These are phyloP conservation scores for Artomyces pyxidatus DNA, from an alignment of 768 basidiomycete genomes.

Conservation along the genomic window DNA sequence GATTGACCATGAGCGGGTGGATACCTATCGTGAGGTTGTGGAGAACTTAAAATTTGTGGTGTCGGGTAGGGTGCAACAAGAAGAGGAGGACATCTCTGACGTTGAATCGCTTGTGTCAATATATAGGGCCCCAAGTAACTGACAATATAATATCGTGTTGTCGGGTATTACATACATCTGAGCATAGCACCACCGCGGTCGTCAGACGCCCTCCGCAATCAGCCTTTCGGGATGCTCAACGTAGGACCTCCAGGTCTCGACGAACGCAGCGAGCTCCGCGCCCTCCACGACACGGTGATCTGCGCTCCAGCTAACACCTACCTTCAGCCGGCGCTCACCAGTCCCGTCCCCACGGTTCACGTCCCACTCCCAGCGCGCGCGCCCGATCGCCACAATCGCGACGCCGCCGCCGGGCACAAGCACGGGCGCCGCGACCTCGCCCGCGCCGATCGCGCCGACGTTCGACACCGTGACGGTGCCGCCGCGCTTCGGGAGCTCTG, in stretches of 20 bases:
- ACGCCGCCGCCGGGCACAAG: slow-evolving; percentile 78
- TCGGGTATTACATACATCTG: too few species aligned
- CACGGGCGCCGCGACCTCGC: slow-evolving; percentile 64
- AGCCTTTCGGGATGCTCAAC: slow-evolving; percentile 69
- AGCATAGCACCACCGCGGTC: too few species aligned
- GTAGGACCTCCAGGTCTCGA: slow-evolving; percentile 76
- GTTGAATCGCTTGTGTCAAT: too few species aligned
- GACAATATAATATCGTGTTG: too few species aligned
- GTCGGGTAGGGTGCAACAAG: too few species aligned
- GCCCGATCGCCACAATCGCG: slow-evolving; percentile 76
- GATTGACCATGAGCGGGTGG: too few species aligned
- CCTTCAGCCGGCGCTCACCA: slow-evolving; percentile 47
- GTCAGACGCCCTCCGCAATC: slow-evolving; percentile 43
- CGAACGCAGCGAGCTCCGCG: slow-evolving; percentile 82
- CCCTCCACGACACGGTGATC: slow-evolving; percentile 87
- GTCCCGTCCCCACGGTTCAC: slow-evolving; percentile 41
- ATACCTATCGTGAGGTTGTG: too few species aligned
- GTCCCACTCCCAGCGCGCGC: slow-evolving; percentile 73
- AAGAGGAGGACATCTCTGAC: too few species aligned
- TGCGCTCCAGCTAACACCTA: slow-evolving; percentile 74
- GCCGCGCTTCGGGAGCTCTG: slow-evolving; percentile 67
- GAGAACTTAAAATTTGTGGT: too few species aligned
- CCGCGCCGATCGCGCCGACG: slow-evolving; percentile 71
- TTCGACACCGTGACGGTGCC: slow-evolving; percentile 80
- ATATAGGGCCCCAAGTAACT: too few species aligned